Evolutionary conservation across 192 early-diverging fungal species (phyloP).

Genomic region (Podila horticola): DNA sequence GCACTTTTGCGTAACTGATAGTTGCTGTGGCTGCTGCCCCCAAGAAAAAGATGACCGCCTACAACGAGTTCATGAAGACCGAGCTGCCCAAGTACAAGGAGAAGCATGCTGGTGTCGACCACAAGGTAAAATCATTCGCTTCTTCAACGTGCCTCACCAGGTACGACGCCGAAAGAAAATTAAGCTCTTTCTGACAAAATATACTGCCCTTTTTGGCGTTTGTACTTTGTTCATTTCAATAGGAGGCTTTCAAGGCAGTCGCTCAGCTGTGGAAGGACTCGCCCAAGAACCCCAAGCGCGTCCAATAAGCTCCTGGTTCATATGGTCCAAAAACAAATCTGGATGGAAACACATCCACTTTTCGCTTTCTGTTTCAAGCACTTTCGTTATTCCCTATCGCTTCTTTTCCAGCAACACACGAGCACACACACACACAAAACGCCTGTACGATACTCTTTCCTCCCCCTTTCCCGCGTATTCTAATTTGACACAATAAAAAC

Average conservation of each 20-base stretch:
- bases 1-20: not conserved
- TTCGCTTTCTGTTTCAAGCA: no score
- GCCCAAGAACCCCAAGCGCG: constrained; percentile 60
- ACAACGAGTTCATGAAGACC: constrained; percentile 67
- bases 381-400: no score
- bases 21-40: not conserved
- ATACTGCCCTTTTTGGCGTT: no score
- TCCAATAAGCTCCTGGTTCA: not conserved
- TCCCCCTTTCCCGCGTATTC: no score
- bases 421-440: no score
- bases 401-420: no score
- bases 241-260: constrained; percentile 63
- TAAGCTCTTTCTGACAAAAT: no score
- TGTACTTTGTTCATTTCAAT: not conserved
- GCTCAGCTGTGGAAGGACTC: constrained; percentile 59
- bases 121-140: constrained; percentile 44
- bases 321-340: not conserved
- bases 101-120: constrained; percentile 51
- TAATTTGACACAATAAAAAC: no score
- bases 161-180: not conserved
- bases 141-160: not conserved
- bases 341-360: no score
- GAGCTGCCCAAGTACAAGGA: constrained; percentile 65
- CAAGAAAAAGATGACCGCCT: constrained; percentile 57
- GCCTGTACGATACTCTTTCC: no score